These are phyloP conservation scores for Neofusicoccum sp. DNA, from an alignment of 2,329 filamentous ascomycete genomes.

Conservation along the genomic window DNA sequence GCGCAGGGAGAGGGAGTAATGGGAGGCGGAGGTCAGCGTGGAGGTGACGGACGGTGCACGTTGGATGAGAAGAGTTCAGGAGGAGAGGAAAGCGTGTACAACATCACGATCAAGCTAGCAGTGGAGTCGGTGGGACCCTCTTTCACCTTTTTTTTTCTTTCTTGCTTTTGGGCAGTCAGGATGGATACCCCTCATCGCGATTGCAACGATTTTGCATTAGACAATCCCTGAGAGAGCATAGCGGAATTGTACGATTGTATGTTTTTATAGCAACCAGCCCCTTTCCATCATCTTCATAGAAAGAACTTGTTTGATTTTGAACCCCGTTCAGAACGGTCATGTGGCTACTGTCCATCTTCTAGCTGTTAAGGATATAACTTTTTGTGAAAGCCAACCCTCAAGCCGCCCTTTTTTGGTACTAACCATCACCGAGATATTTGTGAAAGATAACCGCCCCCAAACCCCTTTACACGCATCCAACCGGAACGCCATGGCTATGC, in stretches of 20 bases:
- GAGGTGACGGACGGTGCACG: too few relatives aligned
- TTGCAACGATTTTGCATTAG: background rate
- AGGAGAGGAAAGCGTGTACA: background rate
- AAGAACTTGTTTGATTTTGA: background rate
- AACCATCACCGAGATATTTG: background rate
- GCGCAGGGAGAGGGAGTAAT: too few relatives aligned
- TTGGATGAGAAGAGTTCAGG: background rate
- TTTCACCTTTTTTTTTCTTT: background rate
- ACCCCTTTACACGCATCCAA: background rate
- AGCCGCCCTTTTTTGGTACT: background rate
- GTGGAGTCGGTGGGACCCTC: background rate
- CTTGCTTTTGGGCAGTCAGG: background rate
- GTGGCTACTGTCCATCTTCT: background rate
- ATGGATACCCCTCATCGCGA: conserved; percentile 6
- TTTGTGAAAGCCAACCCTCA: background rate
- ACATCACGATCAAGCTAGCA: background rate
- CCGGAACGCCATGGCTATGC: conserved; percentile 23
- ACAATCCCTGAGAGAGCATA: background rate
- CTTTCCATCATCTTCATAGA: background rate
- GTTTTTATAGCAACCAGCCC: too few relatives aligned
- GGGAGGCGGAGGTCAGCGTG: too few relatives aligned
- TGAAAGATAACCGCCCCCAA: background rate
- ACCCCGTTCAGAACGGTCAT: background rate
- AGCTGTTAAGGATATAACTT: conserved; percentile 3
- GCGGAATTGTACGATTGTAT: too few relatives aligned